Percentiles rank a stretch among this genome's conserved stretches.
Conservation (phyloP, 495 filamentous ascomycete genomes). For the Talaromyces stipitatus region DNA sequence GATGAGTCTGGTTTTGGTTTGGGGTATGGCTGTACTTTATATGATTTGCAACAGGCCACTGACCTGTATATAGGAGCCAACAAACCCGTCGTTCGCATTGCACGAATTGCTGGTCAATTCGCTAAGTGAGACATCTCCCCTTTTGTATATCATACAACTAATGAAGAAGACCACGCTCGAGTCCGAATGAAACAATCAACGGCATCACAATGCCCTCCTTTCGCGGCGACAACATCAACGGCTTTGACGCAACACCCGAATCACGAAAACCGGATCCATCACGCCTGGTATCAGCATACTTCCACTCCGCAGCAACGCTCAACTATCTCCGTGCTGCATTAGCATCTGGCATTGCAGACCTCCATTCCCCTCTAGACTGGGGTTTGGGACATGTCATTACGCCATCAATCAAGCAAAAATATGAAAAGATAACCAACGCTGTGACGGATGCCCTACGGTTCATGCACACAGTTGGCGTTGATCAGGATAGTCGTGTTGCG, state of each 20-base stretch:
- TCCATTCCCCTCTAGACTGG: constrained; percentile 93
- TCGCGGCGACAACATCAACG: constrained; percentile 92
- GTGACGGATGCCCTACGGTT: constrained; percentile 89
- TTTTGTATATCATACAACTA: not conserved
- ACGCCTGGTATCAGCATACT: constrained; percentile 84
- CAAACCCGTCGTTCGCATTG: constrained; percentile 91
- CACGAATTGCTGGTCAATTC: constrained; percentile 93
- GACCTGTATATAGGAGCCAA: constrained; percentile 45
- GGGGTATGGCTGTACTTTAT: constrained; percentile 44
- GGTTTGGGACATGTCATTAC: constrained; percentile 87
- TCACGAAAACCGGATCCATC: constrained; percentile 73
- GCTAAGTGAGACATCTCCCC: constrained; percentile 51
- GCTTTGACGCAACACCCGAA: constrained; percentile 53
- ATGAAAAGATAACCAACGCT: constrained; percentile 71
- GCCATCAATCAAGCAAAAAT: constrained; percentile 71
- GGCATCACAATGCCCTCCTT: constrained; percentile 82
- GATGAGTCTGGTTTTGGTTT: constrained; percentile 90
- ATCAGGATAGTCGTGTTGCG: constrained; percentile 71
- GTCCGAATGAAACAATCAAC: constrained; percentile 73
- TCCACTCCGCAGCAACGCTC: constrained; percentile 86
- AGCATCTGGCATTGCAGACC: constrained; percentile 82
- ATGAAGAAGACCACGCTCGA: constrained; percentile 60
- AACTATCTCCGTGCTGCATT: constrained; percentile 86
- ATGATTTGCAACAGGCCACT: not conserved
- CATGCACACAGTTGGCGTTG: constrained; percentile 92